phyloP scores from a whole-genome alignment of 2,329 filamentous ascomycete genomes.

The Colletotrichum endophyticum region DNA sequence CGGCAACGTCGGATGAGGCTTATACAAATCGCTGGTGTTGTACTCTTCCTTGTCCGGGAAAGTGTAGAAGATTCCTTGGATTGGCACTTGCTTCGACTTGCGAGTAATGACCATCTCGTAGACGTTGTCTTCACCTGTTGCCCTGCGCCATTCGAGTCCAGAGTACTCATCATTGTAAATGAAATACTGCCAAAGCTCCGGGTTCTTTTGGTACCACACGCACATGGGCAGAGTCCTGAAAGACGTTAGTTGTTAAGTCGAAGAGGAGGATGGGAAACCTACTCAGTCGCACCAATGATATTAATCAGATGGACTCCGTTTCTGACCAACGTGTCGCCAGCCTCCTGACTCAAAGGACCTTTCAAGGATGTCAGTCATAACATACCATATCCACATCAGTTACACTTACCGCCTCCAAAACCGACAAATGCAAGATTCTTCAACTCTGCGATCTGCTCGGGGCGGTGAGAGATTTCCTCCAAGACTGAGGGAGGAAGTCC shows the following conservation, averaged over 20 bases:
- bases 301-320: constrained; percentile 39
- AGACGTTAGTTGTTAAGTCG: no score
- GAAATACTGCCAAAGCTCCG: constrained; percentile 11
- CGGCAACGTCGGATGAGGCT: constrained; percentile 38
- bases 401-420: constrained; percentile 40
- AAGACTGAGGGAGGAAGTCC: constrained; percentile 43
- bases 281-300: constrained; percentile 47
- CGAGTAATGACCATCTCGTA: constrained; percentile 44
- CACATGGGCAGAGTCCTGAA: constrained; percentile 21
- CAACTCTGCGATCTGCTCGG: constrained; percentile 33
- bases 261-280: neutral
- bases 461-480: constrained; percentile 44
- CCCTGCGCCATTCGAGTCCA: constrained; percentile 43
- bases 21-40: constrained; percentile 48
- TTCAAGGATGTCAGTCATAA: neutral
- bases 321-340: constrained; percentile 41
- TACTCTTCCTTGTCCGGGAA: constrained; percentile 40
- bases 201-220: constrained; percentile 39
- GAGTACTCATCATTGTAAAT: constrained; percentile 40
- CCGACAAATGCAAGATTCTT: constrained; percentile 34
- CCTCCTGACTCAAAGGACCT: constrained; percentile 33
- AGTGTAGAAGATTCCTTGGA: constrained; percentile 44
- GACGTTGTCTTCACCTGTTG: constrained; percentile 28
- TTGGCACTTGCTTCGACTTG: constrained; percentile 37
- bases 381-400: neutral